Percentiles rank a stretch among this genome's conserved stretches.
phyloP scores from a whole-genome alignment of 1,284 basidiomycete species.

The Ustilago vetiveriae region DNA sequence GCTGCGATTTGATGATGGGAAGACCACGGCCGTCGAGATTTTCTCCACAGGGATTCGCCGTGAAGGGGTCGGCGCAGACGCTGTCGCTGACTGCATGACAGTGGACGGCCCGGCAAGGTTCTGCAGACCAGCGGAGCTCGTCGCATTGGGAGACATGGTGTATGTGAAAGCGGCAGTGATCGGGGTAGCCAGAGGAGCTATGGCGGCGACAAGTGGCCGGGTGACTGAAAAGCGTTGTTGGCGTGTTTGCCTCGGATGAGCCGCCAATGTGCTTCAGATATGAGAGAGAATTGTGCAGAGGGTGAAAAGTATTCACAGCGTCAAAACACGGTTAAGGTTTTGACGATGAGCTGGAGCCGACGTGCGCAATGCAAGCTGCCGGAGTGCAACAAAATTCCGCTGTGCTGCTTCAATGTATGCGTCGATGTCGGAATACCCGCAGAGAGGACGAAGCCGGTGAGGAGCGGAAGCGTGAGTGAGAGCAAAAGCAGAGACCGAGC shows the following conservation, averaged over 20 bases:
- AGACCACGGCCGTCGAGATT: slow-evolving; percentile 18
- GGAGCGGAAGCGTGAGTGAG: slow-evolving; percentile 4
- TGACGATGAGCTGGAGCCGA: slow-evolving; percentile 3
- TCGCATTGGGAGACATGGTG: background rate
- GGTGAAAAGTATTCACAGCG: background rate
- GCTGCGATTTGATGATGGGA: slow-evolving; percentile 20
- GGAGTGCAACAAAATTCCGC: too few species aligned
- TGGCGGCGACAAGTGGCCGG: background rate
- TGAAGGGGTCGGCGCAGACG: slow-evolving; percentile 6
- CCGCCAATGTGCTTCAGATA: background rate
- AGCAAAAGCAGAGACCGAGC: background rate
- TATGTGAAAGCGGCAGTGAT: background rate
- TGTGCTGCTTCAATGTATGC: background rate
- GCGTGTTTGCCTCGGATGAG: background rate
- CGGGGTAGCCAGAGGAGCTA: background rate
- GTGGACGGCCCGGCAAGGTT: background rate
- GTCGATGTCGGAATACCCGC: slow-evolving; percentile 14
- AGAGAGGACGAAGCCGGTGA: slow-evolving; percentile 4
- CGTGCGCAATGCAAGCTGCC: slow-evolving; percentile 13
- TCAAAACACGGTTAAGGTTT: background rate
- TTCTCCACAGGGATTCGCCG: slow-evolving; percentile 15
- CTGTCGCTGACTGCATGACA: background rate
- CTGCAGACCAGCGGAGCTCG: background rate
- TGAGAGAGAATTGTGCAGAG: slow-evolving; percentile 1
- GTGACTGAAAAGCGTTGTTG: background rate